Evolutionary conservation across 225 moss, liverwort and hornwort species (phyloP).

Genomic region (Pseudisothecium myosuroides): DNA sequence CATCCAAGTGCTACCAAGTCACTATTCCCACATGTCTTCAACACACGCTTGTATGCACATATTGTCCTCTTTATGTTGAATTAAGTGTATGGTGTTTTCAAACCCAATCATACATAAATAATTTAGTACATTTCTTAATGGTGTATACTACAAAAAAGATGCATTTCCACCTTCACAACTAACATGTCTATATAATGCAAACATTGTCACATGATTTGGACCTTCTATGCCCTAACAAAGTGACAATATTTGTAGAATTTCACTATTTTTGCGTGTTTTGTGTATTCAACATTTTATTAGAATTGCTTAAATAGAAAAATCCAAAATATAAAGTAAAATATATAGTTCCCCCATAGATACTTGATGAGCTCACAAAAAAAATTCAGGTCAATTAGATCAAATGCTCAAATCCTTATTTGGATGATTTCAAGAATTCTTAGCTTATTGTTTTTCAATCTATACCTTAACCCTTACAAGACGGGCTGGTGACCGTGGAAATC

Average conservation of each 20-base stretch:
- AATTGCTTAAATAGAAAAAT: neutral
- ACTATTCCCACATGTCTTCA: too few relatives aligned
- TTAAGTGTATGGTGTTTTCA: neutral
- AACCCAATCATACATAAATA: neutral
- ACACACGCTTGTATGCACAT: neutral
- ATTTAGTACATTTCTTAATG: neutral
- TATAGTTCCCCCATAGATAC: fast-evolving
- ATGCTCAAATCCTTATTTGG: too few relatives aligned
- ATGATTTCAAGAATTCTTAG: too few relatives aligned
- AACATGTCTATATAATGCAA: neutral
- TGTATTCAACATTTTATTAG: neutral
- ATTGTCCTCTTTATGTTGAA: neutral
- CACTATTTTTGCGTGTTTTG: fast-evolving
- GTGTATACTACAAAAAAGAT: neutral
- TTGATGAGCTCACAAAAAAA: too few relatives aligned
- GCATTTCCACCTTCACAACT: neutral
- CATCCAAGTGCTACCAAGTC: neutral
- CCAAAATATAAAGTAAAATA: neutral
- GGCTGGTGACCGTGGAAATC: too few relatives aligned
- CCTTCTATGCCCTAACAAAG: neutral
- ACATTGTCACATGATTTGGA: neutral
- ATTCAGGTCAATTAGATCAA: neutral
- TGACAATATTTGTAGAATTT: neutral
- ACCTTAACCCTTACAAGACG: too few relatives aligned
- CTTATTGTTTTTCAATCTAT: neutral